Conservation (phyloP, 139 green algal species). For the Edaphochlamys debaryana region DNA sequence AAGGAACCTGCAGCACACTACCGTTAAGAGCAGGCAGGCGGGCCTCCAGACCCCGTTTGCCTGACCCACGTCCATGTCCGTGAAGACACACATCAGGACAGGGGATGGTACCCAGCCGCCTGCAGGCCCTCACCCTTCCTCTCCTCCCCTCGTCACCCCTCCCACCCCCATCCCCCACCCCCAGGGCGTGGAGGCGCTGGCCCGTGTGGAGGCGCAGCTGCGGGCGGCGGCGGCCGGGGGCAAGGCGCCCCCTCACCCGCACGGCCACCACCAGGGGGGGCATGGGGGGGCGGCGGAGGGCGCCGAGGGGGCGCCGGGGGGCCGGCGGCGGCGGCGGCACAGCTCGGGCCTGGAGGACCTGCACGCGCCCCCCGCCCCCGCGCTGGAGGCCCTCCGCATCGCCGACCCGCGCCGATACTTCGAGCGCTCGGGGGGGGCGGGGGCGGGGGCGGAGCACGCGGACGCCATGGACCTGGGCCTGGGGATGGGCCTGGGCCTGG, state of each 20-base stretch:
- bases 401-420: slow-evolving; percentile 41
- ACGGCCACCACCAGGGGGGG: background rate
- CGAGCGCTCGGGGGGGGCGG: background rate
- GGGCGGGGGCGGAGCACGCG: no score
- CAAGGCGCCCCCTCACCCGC: background rate
- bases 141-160: no score
- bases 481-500: background rate
- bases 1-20: no score
- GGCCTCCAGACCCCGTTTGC: no score
- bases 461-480: background rate
- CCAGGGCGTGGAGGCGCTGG: slow-evolving; percentile 35
- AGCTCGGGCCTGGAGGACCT: slow-evolving; percentile 24
- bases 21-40: no score
- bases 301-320: background rate
- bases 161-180: no score
- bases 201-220: slow-evolving; percentile 14
- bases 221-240: background rate
- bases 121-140: no score
- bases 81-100: no score
- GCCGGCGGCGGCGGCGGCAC: slow-evolving; percentile 6
- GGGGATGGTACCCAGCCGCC: no score
- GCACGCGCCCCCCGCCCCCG: background rate
- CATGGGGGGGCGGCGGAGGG: background rate
- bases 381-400: slow-evolving; percentile 32
- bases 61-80: no score